Conservation (phyloP, 176 grass and related monocot species). For the Zizania latifolia region DNA sequence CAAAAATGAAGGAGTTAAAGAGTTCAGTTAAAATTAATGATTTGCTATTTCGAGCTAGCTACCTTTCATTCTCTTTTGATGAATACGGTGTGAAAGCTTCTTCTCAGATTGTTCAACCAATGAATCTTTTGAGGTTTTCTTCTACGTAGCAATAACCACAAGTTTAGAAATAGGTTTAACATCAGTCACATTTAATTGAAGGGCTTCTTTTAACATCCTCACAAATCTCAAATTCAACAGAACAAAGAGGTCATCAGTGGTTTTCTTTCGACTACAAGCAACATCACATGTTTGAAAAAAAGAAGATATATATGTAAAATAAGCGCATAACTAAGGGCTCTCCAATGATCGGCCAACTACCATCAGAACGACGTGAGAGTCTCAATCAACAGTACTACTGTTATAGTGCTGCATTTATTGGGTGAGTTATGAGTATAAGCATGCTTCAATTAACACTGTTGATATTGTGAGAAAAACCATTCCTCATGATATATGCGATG, state of each 20-base stretch:
- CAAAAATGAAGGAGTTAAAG: constrained; percentile 17
- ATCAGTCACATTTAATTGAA: background rate
- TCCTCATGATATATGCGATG: background rate
- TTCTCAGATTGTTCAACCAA: constrained; percentile 27
- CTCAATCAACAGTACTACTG: constrained; percentile 30
- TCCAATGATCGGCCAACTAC: background rate
- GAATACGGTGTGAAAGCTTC: constrained; percentile 55
- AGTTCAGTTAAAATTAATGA: constrained; percentile 1
- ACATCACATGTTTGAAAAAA: background rate
- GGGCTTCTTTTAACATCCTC: background rate
- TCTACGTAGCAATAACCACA: constrained; percentile 6
- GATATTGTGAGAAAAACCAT: background rate
- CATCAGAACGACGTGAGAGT: background rate
- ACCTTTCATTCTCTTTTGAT: constrained; percentile 59
- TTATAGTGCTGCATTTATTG: constrained; percentile 94
- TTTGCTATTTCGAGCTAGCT: constrained; percentile 20
- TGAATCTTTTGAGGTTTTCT: constrained; percentile 35
- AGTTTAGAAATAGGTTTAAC: background rate
- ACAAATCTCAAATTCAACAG: background rate
- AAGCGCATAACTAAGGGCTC: constrained; percentile 16
- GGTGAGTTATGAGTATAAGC: constrained; percentile 54
- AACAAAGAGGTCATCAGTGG: background rate
- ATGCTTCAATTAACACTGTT: constrained; percentile 1
- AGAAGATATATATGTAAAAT: background rate
- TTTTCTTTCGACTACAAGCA: background rate